Conservation (phyloP, 345 rosid species). For the Mercurialis annua region DNA sequence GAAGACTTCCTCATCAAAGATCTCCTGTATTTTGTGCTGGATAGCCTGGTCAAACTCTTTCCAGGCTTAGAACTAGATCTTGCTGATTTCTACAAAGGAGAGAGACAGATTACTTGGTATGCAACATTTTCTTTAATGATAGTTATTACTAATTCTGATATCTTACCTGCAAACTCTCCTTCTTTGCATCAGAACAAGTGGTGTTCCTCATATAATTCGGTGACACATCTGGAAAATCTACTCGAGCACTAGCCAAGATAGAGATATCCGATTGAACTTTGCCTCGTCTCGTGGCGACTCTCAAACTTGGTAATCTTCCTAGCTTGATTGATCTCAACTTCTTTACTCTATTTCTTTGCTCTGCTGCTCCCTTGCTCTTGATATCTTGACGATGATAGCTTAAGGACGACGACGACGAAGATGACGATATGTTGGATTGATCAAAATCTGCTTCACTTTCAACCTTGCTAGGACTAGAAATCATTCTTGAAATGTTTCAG, state of each 20-base stretch:
- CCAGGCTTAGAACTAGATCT: constrained; percentile 35
- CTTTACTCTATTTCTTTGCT: constrained; percentile 26
- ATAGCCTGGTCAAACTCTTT: constrained; percentile 42
- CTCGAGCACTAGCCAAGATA: constrained; percentile 34
- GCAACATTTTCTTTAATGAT: background rate
- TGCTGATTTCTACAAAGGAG: constrained; percentile 39
- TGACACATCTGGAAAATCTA: constrained; percentile 32
- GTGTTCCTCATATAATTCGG: constrained; percentile 31
- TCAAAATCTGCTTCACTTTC: constrained; percentile 15
- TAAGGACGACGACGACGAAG: background rate
- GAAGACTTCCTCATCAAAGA: constrained; percentile 39
- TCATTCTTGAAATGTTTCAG: constrained; percentile 1
- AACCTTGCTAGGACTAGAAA: background rate
- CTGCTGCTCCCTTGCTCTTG: constrained; percentile 14
- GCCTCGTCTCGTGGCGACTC: constrained; percentile 15
- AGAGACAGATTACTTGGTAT: background rate
- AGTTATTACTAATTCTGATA: background rate
- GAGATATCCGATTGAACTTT: constrained; percentile 24
- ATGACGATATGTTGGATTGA: background rate
- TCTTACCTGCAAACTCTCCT: constrained; percentile 41
- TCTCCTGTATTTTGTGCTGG: constrained; percentile 51
- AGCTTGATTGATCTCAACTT: constrained; percentile 46
- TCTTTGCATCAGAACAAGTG: constrained; percentile 29
- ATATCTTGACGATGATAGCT: background rate
- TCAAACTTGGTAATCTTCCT: constrained; percentile 40